These are phyloP conservation scores for Cyphellophora attinorum DNA, from an alignment of 2,329 filamentous ascomycete species.

Conservation along the genomic window DNA sequence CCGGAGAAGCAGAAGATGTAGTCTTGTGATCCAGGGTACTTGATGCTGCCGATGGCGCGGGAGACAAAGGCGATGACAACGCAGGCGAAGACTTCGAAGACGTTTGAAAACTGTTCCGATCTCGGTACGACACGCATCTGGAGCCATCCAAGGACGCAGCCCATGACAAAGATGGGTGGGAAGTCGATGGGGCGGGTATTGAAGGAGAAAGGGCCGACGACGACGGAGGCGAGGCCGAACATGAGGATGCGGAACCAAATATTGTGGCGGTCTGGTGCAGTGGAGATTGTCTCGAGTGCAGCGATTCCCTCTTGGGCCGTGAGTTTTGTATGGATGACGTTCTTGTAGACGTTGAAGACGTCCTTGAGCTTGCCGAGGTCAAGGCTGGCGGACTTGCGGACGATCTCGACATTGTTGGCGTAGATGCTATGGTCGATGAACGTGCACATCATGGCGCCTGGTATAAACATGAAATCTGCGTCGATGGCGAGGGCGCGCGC, in stretches of 20 bases:
- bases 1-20: slow-evolving; percentile 61
- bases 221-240: slow-evolving; percentile 66
- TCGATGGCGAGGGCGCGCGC: slow-evolving; percentile 82
- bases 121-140: slow-evolving; percentile 66
- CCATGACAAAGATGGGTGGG: slow-evolving; percentile 66
- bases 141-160: slow-evolving; percentile 62
- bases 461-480: slow-evolving; percentile 8
- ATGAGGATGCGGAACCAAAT: slow-evolving; percentile 49
- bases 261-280: slow-evolving; percentile 46
- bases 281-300: slow-evolving; percentile 43
- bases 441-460: slow-evolving; percentile 10
- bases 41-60: slow-evolving; percentile 59
- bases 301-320: slow-evolving; percentile 35
- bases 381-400: slow-evolving; percentile 1
- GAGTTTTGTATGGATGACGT: slow-evolving; percentile 37
- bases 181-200: slow-evolving; percentile 67
- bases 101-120: slow-evolving; percentile 57
- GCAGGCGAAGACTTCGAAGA: slow-evolving; percentile 55
- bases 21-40: slow-evolving; percentile 31
- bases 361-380: slow-evolving; percentile 26
- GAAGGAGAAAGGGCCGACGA: slow-evolving; percentile 73
- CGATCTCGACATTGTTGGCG: slow-evolving; percentile 6
- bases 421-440: slow-evolving; percentile 8
- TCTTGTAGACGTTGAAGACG: slow-evolving; percentile 38
- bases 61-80: slow-evolving; percentile 60